These are phyloP conservation scores for Debaryomyces nepalensis DNA, from an alignment of 1,139 yeast species.

Conservation along the genomic window DNA sequence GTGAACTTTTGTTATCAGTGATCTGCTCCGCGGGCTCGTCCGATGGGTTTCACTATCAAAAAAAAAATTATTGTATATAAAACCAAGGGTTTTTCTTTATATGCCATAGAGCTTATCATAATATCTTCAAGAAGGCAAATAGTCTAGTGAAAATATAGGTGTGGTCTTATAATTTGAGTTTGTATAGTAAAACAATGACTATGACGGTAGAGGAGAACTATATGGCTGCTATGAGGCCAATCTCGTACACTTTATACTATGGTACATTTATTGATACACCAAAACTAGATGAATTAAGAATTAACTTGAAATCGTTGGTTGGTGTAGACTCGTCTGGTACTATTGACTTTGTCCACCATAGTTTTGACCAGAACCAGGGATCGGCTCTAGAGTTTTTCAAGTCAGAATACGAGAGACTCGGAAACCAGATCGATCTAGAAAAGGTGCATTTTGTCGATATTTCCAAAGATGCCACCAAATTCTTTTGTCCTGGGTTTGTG, in stretches of 20 bases:
- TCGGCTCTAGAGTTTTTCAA: constrained; percentile 16
- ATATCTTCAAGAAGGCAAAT: neutral
- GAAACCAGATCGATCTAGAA: constrained; percentile 1
- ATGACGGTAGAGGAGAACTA: neutral
- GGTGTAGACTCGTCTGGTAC: constrained; percentile 38
- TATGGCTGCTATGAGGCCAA: constrained; percentile 21
- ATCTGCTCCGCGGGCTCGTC: constrained; percentile 9
- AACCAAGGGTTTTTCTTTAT: neutral
- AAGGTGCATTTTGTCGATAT: constrained; percentile 34
- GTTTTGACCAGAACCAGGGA: constrained; percentile 15
- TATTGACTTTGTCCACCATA: constrained; percentile 35
- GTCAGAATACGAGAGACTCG: constrained; percentile 10
- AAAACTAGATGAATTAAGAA: constrained; percentile 29
- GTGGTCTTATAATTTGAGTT: no score
- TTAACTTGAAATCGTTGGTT: constrained; percentile 34
- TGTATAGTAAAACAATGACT: neutral
- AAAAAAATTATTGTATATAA: neutral
- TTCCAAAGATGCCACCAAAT: constrained; percentile 42
- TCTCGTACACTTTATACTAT: constrained; percentile 36
- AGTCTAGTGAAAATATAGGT: no score
- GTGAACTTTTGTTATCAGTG: neutral
- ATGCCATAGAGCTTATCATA: neutral
- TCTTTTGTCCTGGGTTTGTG: constrained; percentile 88
- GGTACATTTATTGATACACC: constrained; percentile 49
- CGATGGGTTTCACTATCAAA: neutral